Conservation (phyloP, 805 yeast genomes). For the Ogataea paraovalis region DNA sequence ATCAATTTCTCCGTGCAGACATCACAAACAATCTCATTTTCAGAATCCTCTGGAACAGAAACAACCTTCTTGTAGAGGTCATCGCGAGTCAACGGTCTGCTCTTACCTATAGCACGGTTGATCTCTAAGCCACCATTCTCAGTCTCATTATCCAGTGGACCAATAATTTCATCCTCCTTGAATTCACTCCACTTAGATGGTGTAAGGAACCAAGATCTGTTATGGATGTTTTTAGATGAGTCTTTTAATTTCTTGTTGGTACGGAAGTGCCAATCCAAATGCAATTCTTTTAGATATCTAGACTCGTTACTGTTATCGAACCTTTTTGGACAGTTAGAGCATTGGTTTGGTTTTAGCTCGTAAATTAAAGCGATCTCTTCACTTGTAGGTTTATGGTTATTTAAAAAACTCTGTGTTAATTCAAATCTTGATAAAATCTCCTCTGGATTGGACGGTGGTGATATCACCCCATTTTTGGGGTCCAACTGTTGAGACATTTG, state of each 20-base stretch:
- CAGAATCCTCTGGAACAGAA: conserved; percentile 62
- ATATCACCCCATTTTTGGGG: neutral
- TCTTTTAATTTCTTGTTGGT: conserved; percentile 70
- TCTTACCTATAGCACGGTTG: conserved; percentile 12
- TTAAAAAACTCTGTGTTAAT: conserved; percentile 35
- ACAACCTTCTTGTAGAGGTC: conserved; percentile 48
- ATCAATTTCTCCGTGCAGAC: conserved; percentile 64
- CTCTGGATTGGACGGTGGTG: conserved; percentile 10
- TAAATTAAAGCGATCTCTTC: conserved; percentile 41
- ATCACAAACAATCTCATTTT: conserved; percentile 58
- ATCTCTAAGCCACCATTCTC: conserved; percentile 15
- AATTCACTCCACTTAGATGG: conserved; percentile 70
- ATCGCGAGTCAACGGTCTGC: conserved; percentile 19
- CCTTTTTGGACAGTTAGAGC: conserved; percentile 87
- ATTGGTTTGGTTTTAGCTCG: conserved; percentile 68
- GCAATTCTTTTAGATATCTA: conserved; percentile 50
- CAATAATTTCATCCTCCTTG: conserved; percentile 61
- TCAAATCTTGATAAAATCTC: conserved; percentile 21
- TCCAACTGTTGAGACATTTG: neutral
- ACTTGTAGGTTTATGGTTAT: conserved; percentile 32
- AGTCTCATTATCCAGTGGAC: conserved; percentile 26
- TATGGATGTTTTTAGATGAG: conserved; percentile 52
- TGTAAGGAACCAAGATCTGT: conserved; percentile 78
- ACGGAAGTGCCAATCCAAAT: conserved; percentile 95
- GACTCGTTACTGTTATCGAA: conserved; percentile 63